Percentiles rank a stretch among this genome's conserved stretches.
Conservation (phyloP, 1,284 basidiomycete genomes). For the Inonotus hispidus region DNA sequence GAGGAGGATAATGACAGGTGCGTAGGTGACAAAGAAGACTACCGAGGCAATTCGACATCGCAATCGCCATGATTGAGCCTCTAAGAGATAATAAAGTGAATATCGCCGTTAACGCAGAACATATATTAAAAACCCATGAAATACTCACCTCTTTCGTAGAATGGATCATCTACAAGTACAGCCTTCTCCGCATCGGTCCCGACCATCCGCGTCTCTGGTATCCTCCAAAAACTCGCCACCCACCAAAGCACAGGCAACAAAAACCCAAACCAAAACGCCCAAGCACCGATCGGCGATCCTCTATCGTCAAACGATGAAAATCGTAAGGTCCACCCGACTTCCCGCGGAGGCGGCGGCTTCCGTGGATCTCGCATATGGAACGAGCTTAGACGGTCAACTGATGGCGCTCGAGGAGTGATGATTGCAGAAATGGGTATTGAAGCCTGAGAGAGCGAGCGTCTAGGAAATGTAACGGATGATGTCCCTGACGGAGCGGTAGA, state of each 20-base stretch:
- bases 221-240: constrained; percentile 54
- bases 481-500: constrained; percentile 39
- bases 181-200: constrained; percentile 62
- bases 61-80: constrained; percentile 64
- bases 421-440: constrained; percentile 76
- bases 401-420: constrained; percentile 70
- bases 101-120: background rate
- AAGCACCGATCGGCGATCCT: constrained; percentile 63
- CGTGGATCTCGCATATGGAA: constrained; percentile 78
- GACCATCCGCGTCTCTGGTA: constrained; percentile 55
- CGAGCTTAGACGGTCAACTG: constrained; percentile 46
- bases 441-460: constrained; percentile 34
- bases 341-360: constrained; percentile 49
- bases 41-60: constrained; percentile 67
- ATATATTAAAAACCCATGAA: constrained; percentile 1
- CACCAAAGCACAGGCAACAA: constrained; percentile 74
- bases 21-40: constrained; percentile 66
- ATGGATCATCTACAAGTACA: constrained; percentile 69
- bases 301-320: constrained; percentile 47
- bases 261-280: constrained; percentile 73
- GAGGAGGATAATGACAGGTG: constrained; percentile 69
- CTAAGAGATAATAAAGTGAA: constrained; percentile 31
- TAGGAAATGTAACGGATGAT: background rate
- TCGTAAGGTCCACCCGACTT: constrained; percentile 56
- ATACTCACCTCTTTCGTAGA: constrained; percentile 63